Evolutionary conservation across 306 rosid species (phyloP), one percentile per base, ranked within the genome.

Genomic region (Cucurbita moschata): DNA sequence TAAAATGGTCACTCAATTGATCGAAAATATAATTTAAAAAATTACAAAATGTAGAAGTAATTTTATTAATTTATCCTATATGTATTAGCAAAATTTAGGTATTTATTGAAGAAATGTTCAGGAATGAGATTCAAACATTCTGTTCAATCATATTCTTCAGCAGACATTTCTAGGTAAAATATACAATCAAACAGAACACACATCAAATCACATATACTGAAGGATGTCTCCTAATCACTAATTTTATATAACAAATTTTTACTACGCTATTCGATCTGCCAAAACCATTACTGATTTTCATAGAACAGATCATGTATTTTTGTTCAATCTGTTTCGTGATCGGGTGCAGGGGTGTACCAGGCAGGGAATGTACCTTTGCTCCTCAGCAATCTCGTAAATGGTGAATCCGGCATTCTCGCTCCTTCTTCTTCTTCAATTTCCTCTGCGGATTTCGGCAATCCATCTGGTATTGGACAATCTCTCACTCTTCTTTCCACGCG

Each of bases 341-440:
- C 97, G 11, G 98, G 98, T 18, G 81, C 80, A 46, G 79, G 86
- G 40, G 98, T 83, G 75, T 82, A 90, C 97, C 98, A 93, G 4
- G 94, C 94, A 75, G 98, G 94, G 62, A 52, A 82, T 40, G 79
- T 84, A 1, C 98, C 98, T 73, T 82, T 93, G 71, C 55, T 80
- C 70, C 98, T 85, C 14, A 88, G 87, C 54, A 93, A 86, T 77
- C 87, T 84, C 0, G 98, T 93, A 13, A 69, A 80, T 3, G 94
- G 80, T 0, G 98, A 93, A 79, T 93, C 98, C 0, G 97, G 97
- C 96, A 90, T 80, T 67, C 81, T 85, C 8, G 59, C 83, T 10
- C 77, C 42, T 57, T 90, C 94, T 51, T 93, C 98, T 73, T 93
- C 98, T 80, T 71, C 81, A 51, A 93, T 10, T 77, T 90, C 97